Conservation (phyloP, 2,329 filamentous ascomycete genomes). For the Hypoxylon sp. region DNA sequence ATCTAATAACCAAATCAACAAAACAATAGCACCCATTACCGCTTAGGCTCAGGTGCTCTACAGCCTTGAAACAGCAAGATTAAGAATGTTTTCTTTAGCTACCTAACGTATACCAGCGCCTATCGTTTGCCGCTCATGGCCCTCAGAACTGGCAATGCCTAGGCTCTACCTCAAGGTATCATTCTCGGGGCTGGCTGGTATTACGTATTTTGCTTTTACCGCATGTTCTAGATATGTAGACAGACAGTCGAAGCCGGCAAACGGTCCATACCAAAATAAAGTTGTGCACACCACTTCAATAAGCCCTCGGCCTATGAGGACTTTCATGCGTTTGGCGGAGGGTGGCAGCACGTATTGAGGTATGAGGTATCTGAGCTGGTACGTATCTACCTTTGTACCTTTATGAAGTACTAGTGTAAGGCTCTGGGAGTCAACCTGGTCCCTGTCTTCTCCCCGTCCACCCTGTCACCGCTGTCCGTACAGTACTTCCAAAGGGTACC, state of each 20-base stretch:
- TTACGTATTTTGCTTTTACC: not conserved
- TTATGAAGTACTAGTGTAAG: constrained; percentile 24
- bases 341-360: not conserved
- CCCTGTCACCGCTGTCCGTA: constrained; percentile 15
- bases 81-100: not conserved
- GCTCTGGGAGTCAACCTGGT: constrained; percentile 33
- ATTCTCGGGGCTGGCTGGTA: not conserved
- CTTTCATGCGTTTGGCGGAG: not conserved
- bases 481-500: constrained; percentile 15
- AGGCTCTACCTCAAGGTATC: not conserved
- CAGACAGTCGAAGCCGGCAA: not conserved
- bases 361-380: not conserved
- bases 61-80: not conserved
- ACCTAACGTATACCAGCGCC: not conserved
- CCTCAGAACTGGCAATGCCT: not conserved
- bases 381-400: constrained; percentile 3
- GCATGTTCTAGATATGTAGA: not conserved
- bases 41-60: not conserved
- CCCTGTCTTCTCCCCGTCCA: constrained; percentile 15
- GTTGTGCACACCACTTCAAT: constrained; percentile 8
- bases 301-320: not conserved
- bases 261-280: not conserved
- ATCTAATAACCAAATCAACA: not conserved
- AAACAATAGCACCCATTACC: not conserved
- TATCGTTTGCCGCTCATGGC: not conserved